Conservation (phyloP, 805 yeast genomes). For the Wilhelminamyces savonicus region DNA sequence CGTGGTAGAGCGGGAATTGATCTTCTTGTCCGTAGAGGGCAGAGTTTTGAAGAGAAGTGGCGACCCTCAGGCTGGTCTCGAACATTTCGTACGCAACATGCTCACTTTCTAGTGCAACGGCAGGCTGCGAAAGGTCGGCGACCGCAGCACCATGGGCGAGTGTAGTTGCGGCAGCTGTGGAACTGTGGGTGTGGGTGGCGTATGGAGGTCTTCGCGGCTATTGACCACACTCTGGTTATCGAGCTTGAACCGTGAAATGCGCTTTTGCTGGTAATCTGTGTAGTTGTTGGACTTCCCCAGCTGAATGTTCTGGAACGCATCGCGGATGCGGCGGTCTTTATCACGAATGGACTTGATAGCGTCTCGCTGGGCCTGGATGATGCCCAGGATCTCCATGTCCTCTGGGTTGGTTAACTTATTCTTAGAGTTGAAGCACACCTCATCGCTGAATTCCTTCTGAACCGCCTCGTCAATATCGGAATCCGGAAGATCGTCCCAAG, state of each 20-base stretch:
- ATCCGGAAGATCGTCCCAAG: slow-evolving; percentile 63
- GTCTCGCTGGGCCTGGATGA: slow-evolving; percentile 30
- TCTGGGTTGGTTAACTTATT: slow-evolving; percentile 24
- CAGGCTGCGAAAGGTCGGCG: no score
- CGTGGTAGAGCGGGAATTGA: no score
- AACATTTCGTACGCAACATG: no score
- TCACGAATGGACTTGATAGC: slow-evolving; percentile 32
- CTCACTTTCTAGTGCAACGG: no score
- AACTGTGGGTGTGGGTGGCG: no score
- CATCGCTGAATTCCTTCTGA: slow-evolving; percentile 29
- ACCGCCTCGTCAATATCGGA: slow-evolving; percentile 32
- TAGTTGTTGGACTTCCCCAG: slow-evolving; percentile 2
- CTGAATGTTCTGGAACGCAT: slow-evolving; percentile 23
- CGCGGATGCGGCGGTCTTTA: slow-evolving; percentile 38
- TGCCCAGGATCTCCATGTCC: slow-evolving; percentile 33
- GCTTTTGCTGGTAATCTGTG: slow-evolving; percentile 6
- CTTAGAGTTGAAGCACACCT: slow-evolving; percentile 31
- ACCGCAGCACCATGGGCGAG: no score
- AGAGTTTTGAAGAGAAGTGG: no score
- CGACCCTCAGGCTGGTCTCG: no score
- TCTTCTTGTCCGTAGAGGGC: no score
- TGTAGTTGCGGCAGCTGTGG: no score
- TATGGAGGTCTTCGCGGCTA: no score
- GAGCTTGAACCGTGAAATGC: slow-evolving; percentile 9
- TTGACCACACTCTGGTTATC: slow-evolving; percentile 25